phyloP scores from a whole-genome alignment of 495 filamentous ascomycete species.

The Trichoderma reesei region DNA sequence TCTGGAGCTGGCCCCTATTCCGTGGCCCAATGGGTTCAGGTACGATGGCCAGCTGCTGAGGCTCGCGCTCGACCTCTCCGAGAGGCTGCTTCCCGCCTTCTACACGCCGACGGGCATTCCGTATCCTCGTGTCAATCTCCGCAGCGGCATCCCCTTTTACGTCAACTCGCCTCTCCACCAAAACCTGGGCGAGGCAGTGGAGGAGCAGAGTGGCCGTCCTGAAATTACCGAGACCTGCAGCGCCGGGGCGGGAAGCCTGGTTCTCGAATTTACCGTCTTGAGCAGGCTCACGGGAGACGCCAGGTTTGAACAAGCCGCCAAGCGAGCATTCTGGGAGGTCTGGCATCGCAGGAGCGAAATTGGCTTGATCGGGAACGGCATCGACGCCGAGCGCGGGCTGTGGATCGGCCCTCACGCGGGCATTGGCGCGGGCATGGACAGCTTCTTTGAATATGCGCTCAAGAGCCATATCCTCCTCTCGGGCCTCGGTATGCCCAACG shows the following conservation, averaged over 20 bases:
- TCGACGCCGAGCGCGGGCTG: conserved; percentile 82
- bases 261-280: conserved; percentile 84
- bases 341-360: conserved; percentile 79
- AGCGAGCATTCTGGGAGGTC: conserved; percentile 89
- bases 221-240: conserved; percentile 95
- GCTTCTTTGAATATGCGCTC: conserved; percentile 96
- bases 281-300: conserved; percentile 81
- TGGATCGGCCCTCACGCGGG: conserved; percentile 85
- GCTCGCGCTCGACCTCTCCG: conserved; percentile 72
- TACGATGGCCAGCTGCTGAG: conserved; percentile 87
- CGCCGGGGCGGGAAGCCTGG: conserved; percentile 86
- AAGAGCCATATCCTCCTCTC: conserved; percentile 88
- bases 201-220: conserved; percentile 26
- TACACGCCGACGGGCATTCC: conserved; percentile 81
- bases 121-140: conserved; percentile 89
- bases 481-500: conserved; percentile 47
- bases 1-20: conserved; percentile 42
- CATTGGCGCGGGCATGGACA: conserved; percentile 91
- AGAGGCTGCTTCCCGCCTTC: conserved; percentile 81
- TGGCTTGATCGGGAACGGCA: conserved; percentile 81
- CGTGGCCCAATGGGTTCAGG: conserved; percentile 66
- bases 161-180: conserved; percentile 62
- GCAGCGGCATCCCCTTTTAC: conserved; percentile 86
- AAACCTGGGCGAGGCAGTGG: conserved; percentile 19
- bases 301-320: conserved; percentile 78